A percentile compares a stretch with the other conserved stretches of the same genome.
Evolutionary conservation across 305 asterid genomes (phyloP).

Genomic region (Plantago lanceolata): DNA sequence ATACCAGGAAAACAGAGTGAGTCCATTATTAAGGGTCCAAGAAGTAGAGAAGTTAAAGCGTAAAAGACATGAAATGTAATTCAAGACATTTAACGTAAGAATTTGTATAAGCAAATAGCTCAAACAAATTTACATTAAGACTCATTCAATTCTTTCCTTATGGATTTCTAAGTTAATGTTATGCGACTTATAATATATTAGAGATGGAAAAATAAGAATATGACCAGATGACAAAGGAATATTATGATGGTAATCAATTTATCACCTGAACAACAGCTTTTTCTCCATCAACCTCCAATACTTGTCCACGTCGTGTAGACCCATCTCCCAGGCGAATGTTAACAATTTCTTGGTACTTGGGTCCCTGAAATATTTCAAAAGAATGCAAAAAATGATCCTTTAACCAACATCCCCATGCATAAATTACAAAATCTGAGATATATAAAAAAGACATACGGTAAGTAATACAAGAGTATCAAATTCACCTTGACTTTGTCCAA

Average conservation of each 20-base stretch:
- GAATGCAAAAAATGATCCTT: slow-evolving; percentile 22
- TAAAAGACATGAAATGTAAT: neutral
- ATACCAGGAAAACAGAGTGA: slow-evolving; percentile 17
- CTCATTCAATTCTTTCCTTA: too few relatives aligned
- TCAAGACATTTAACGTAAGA: neutral
- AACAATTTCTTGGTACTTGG: slow-evolving; percentile 92
- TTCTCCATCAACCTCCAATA: slow-evolving; percentile 94
- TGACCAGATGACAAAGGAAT: neutral
- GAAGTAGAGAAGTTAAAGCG: slow-evolving; percentile 14
- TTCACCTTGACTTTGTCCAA: slow-evolving; percentile 94
- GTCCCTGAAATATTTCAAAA: slow-evolving; percentile 61
- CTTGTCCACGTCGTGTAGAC: slow-evolving; percentile 94
- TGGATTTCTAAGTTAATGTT: too few relatives aligned
- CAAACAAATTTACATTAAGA: too few relatives aligned
- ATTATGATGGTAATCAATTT: slow-evolving; percentile 23
- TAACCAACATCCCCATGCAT: slow-evolving; percentile 8
- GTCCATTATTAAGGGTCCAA: slow-evolving; percentile 16
- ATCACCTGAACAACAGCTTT: slow-evolving; percentile 96
- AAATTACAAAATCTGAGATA: slow-evolving; percentile 14
- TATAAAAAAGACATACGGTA: slow-evolving; percentile 18
- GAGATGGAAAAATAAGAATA: too few relatives aligned
- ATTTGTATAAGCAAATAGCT: too few relatives aligned
- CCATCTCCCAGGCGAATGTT: slow-evolving; percentile 97
- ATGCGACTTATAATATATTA: too few relatives aligned
- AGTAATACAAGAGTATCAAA: slow-evolving; percentile 14